Evolutionary conservation across 2,329 filamentous ascomycete genomes (phyloP).

Genomic region (Penicillium sp.): DNA sequence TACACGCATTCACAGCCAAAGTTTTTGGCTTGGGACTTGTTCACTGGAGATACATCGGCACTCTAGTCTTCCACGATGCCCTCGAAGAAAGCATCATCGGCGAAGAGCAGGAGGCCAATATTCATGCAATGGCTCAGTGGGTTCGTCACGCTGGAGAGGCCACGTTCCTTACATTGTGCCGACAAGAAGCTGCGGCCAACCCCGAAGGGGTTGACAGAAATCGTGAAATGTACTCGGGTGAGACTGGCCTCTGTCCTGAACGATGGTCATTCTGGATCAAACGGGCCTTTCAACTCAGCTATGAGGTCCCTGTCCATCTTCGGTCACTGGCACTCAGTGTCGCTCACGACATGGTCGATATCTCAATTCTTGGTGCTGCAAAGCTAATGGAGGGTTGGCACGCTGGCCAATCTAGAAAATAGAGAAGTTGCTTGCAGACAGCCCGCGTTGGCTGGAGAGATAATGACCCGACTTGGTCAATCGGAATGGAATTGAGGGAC

Average conservation of each 20-base stretch:
- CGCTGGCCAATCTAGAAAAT: neutral
- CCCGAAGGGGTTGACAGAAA: neutral
- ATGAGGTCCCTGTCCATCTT: neutral
- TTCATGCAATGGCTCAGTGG: neutral
- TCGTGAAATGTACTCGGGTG: neutral
- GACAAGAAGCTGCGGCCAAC: neutral
- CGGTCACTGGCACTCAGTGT: neutral
- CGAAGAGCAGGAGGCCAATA: neutral
- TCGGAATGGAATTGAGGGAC: no score
- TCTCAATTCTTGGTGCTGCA: neutral
- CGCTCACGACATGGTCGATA: neutral
- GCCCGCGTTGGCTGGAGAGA: no score
- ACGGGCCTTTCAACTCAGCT: neutral
- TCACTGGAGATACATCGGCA: neutral
- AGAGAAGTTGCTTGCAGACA: no score
- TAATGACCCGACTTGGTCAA: no score
- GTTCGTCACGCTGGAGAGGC: neutral
- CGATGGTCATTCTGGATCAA: neutral
- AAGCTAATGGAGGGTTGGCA: neutral
- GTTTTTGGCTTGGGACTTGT: neutral
- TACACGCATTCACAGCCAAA: neutral
- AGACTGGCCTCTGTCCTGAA: neutral
- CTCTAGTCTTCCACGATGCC: neutral
- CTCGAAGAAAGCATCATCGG: neutral
- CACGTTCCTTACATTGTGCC: neutral